A percentile compares a stretch with the other conserved stretches of the same genome.
phyloP scores from a whole-genome alignment of 768 basidiomycete genomes.

The Suillus americanus region DNA sequence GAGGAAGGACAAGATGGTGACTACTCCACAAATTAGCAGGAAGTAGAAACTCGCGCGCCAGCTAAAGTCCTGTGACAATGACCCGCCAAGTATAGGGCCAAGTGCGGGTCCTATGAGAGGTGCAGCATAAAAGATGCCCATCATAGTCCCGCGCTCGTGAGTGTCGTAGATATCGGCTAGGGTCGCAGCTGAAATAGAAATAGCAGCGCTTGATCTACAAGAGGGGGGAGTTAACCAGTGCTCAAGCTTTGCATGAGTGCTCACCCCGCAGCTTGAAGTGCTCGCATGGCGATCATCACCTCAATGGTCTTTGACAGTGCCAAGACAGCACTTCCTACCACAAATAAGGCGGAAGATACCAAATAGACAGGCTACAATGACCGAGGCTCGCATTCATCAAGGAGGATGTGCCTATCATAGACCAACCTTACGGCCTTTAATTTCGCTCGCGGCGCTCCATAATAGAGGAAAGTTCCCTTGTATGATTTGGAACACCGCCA shows the following conservation, averaged over 20 bases:
- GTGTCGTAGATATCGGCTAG: constrained; percentile 79
- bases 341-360: constrained; percentile 49
- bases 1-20: constrained; percentile 55
- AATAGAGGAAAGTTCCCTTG: constrained; percentile 68
- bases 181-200: constrained; percentile 74
- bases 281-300: constrained; percentile 64
- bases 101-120: constrained; percentile 77
- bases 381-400: constrained; percentile 4
- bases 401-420: background rate
- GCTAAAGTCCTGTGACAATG: constrained; percentile 58
- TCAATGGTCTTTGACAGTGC: constrained; percentile 54
- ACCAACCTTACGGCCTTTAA: constrained; percentile 72
- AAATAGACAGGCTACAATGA: constrained; percentile 51
- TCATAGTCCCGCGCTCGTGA: constrained; percentile 70
- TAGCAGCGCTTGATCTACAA: constrained; percentile 60
- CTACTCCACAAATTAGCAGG: constrained; percentile 59
- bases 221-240: constrained; percentile 11
- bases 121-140: constrained; percentile 80
- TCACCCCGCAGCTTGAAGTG: constrained; percentile 66
- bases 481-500: constrained; percentile 68
- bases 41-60: constrained; percentile 91
- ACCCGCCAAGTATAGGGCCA: constrained; percentile 73
- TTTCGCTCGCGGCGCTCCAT: constrained; percentile 72
- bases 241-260: constrained; percentile 13
- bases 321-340: constrained; percentile 55